Base-by-base conservation (phyloP, 139 green algal genomes). In the Ettlia oleoabundans region DNA sequence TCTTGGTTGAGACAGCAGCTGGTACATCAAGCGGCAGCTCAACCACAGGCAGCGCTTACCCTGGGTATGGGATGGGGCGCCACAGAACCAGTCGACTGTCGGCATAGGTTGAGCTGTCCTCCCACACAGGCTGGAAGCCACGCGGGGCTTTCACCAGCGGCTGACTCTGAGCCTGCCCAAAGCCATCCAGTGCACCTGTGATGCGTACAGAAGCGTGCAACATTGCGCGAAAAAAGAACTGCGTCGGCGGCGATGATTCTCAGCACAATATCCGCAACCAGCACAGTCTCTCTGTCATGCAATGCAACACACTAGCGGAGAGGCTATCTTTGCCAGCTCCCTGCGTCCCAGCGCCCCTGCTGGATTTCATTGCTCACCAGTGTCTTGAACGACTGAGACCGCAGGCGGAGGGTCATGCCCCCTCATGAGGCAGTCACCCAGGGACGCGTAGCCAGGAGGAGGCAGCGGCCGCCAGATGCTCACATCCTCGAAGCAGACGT, bases 381-480 rank as follows among this genome's bases (percentile, higher is more conserved):
- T 58, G 55, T 85, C 84, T 55, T 66, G 78, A 51, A 80, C 35
- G 4, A 85, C 69, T 35, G 30, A 30, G 40, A 32, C 65, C 13
- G 33, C 55, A 2, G 35, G 61, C 30, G 85, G 85, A n/a, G 85
- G 85, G 55, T 84, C 74, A 1, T 71, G 69, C 4, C 85, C 85
- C 18, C 65, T 53, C 53, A 83, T 33, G 37, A 94, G 55, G 64
- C 95, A 95, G 82, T 98, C 94, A 5, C 95, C 95, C 22, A 97
- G 79, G 0, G 89, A 61, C 6, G 70, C 87, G 63, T 98, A 98
- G 69, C 95, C 95, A 30, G 86, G 69, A 0, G 93, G 92, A 0
- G 91, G 65, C 76, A 92, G 78, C 3, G 95, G 95, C 19, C 95
- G 87, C 95, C 95, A 98, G 32, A 98, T 66, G n/a, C 88, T 91